Percentiles rank a stretch among this genome's conserved stretches.
phyloP scores from a whole-genome alignment of 2,329 filamentous ascomycete species.

The Aspergillus arachidicola region DNA sequence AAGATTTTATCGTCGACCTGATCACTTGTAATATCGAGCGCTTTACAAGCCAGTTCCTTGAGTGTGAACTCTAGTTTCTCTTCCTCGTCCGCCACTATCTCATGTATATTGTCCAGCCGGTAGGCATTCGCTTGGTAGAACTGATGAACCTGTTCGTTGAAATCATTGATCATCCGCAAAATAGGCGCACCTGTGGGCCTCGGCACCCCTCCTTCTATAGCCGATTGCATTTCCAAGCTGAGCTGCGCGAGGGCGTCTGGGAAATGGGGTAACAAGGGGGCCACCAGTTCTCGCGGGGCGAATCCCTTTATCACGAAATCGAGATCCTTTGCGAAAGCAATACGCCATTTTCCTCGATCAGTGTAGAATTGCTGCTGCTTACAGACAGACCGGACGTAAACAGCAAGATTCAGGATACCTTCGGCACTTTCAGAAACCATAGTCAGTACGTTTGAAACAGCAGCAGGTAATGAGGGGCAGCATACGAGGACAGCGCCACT shows the following conservation, averaged over 20 bases:
- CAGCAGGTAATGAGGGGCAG: not conserved
- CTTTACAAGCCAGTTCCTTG: conserved; percentile 40
- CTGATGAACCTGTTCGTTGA: conserved; percentile 34
- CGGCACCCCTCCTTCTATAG: conserved; percentile 46
- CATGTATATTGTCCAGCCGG: conserved; percentile 41
- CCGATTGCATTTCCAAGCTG: conserved; percentile 34
- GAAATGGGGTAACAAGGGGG: conserved; percentile 54
- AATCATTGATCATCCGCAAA: conserved; percentile 36
- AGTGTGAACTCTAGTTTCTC: conserved; percentile 37
- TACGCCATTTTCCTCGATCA: conserved; percentile 46
- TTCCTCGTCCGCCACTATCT: conserved; percentile 40
- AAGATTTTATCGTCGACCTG: conserved; percentile 35
- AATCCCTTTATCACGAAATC: conserved; percentile 55
- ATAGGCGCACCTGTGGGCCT: conserved; percentile 39
- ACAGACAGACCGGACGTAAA: conserved; percentile 45
- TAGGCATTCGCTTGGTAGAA: conserved; percentile 39
- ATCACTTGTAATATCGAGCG: conserved; percentile 32
- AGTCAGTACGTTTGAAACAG: not conserved
- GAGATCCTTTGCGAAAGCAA: conserved; percentile 40
- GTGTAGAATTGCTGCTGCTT: conserved; percentile 49
- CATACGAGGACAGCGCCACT: conserved; percentile 39
- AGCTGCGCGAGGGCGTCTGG: conserved; percentile 41
- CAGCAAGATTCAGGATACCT: conserved; percentile 35
- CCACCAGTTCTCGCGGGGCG: conserved; percentile 47
- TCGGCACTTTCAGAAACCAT: conserved; percentile 17